These are phyloP conservation scores for Colletotrichum phormii DNA, from an alignment of 2,329 filamentous ascomycete species.

Conservation along the genomic window DNA sequence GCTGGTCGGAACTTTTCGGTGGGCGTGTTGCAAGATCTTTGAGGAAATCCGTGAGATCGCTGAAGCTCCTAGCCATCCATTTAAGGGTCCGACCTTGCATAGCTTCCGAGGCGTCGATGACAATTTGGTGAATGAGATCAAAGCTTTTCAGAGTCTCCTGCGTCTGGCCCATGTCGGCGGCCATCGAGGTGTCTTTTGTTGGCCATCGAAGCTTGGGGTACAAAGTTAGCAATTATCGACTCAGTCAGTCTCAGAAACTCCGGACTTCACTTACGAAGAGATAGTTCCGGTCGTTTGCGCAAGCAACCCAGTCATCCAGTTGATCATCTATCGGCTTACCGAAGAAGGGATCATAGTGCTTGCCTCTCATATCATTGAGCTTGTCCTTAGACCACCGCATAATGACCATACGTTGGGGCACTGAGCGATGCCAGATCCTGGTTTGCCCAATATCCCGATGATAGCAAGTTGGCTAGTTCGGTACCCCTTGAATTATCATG, in stretches of 20 bases:
- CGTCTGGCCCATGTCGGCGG: background rate
- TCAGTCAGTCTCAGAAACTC: background rate
- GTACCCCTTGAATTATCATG: too few species aligned
- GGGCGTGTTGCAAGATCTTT: background rate
- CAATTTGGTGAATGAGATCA: background rate
- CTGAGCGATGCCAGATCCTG: too few species aligned
- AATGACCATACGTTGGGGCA: too few species aligned
- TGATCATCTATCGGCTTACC: too few species aligned
- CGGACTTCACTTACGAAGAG: too few species aligned
- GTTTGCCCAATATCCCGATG: too few species aligned
- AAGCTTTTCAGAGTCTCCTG: background rate
- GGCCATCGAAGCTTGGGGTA: background rate
- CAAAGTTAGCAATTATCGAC: background rate
- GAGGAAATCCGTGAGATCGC: background rate
- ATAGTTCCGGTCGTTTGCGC: too few species aligned
- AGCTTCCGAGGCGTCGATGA: background rate
- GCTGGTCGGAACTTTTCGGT: background rate
- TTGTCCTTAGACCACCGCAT: too few species aligned
- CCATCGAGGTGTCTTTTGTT: background rate
- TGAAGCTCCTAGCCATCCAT: background rate
- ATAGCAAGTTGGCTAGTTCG: too few species aligned
- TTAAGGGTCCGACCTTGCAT: background rate
- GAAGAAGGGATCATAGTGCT: too few species aligned
- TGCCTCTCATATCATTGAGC: too few species aligned
- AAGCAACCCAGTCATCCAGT: too few species aligned